Base-by-base conservation (phyloP, 2,329 filamentous ascomycete genomes). In the Penicillium aurantiogriseum region DNA sequence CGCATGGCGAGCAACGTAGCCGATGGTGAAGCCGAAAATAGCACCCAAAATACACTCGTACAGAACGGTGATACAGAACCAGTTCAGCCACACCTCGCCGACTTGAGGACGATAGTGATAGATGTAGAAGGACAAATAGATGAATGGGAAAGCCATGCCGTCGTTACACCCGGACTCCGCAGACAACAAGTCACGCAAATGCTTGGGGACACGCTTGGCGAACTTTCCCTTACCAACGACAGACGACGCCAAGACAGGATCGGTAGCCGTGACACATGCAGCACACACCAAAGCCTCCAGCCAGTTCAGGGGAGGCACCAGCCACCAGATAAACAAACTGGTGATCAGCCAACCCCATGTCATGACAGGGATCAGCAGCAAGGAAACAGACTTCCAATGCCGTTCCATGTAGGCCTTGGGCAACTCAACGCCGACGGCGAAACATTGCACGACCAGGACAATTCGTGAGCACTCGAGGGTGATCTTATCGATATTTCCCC, bases 181-280 rank as follows among this genome's bases (percentile, higher is more conserved):
- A 5, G 94, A 99, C 13, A 99, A 81, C 51, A 99, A 73, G 77
- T 99, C 94, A 81, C 94, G 85, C 78, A 99, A 80, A 86, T 99
- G 94, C 80, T 97, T 97, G 23, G 94, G 94, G 5, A 99, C 92
- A 62, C 94, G 87, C 79, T 96, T 96, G 36, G 94, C 93, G 69
- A 99, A 99, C 76, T 99, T 99, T 69, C 94, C 94, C 79, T 97
- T 99, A 73, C 94, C 94, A 51, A 99, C 94, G 54, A 99, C 94
- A 17, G 94, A 99, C 15, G 94, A 97, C 29, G 94, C 94, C 70
- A 99, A 80, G 65, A 99, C 94, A 54, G 94, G 94, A 77, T 99
- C 94, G 5, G 94, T 99, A 46, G 94, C 94, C 3, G 94, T 99
- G 54, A 99, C 92, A 72, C 94, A 99, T 57, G 94, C 94, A 19